A percentile compares a stretch with the other conserved stretches of the same genome.
Evolutionary conservation across 495 filamentous ascomycete genomes (phyloP).

Genomic region (Xeromyces bisporus): DNA sequence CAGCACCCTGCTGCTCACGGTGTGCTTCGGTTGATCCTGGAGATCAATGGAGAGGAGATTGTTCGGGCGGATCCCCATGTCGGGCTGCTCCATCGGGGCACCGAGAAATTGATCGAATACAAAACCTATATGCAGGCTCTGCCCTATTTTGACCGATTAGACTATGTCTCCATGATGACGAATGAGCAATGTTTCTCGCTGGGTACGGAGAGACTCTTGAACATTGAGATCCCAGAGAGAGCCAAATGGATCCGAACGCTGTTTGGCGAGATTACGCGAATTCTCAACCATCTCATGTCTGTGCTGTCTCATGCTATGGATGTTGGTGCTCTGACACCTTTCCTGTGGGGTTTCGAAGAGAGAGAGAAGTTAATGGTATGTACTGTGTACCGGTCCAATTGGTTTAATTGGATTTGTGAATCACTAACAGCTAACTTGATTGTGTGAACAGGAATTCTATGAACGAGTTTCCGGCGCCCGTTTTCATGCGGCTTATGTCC

Average conservation of each 20-base stretch:
- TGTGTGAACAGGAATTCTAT: slow-evolving; percentile 74
- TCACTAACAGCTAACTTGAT: no score
- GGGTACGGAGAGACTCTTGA: slow-evolving; percentile 93
- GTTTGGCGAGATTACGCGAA: slow-evolving; percentile 90
- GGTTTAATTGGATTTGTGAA: no score
- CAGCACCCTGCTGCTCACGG: slow-evolving; percentile 98
- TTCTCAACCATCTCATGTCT: slow-evolving; percentile 97
- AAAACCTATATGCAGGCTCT: slow-evolving; percentile 96
- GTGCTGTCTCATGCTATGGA: slow-evolving; percentile 98
- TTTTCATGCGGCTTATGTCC: slow-evolving; percentile 95
- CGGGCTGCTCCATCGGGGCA: slow-evolving; percentile 87
- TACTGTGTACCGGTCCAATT: no score
- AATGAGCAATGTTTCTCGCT: slow-evolving; percentile 96
- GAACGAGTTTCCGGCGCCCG: slow-evolving; percentile 97
- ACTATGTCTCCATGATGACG: slow-evolving; percentile 99
- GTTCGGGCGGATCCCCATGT: slow-evolving; percentile 94
- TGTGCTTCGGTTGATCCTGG: slow-evolving; percentile 92
- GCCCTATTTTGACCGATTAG: slow-evolving; percentile 96
- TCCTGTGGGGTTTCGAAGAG: slow-evolving; percentile 99
- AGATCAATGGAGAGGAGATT: slow-evolving; percentile 96
- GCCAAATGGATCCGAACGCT: slow-evolving; percentile 95
- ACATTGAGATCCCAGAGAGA: slow-evolving; percentile 87
- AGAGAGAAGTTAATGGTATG: slow-evolving; percentile 97
- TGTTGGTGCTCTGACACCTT: slow-evolving; percentile 93
- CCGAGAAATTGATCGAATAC: slow-evolving; percentile 99